phyloP scores from a whole-genome alignment of 2,329 filamentous ascomycete genomes.

The Davidsoniella virescens region DNA sequence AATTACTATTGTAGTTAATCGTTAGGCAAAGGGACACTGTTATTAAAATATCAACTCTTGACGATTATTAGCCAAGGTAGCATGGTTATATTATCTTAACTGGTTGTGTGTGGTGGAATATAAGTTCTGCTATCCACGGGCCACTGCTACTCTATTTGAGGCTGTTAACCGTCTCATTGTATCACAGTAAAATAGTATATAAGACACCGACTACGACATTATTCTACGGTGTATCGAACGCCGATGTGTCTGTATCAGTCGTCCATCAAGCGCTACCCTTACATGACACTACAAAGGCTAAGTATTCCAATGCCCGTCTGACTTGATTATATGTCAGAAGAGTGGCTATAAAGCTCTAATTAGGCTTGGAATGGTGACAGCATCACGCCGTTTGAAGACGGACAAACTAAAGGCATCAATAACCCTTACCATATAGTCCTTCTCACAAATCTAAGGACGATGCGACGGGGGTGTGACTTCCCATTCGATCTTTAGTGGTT shows the following conservation, averaged over 20 bases:
- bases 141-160: constrained; percentile 41
- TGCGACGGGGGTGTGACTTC: too few species aligned
- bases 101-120: too few species aligned
- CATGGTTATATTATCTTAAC: too few species aligned
- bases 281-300: constrained; percentile 40
- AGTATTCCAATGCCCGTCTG: constrained; percentile 63
- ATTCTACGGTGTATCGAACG: constrained; percentile 26
- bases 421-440: constrained; percentile 23
- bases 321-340: constrained; percentile 62
- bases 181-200: constrained; percentile 42
- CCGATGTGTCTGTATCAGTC: constrained; percentile 45
- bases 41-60: too few species aligned
- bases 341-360: constrained; percentile 49
- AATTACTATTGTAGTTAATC: too few species aligned
- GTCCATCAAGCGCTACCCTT: constrained; percentile 32
- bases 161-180: constrained; percentile 36
- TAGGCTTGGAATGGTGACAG: constrained; percentile 59
- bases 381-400: constrained; percentile 52
- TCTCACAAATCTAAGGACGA: too few species aligned
- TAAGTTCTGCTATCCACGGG: constrained; percentile 38
- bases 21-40: too few species aligned
- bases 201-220: constrained; percentile 43
- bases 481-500: too few species aligned
- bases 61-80: too few species aligned
- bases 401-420: constrained; percentile 46